Percentiles rank a stretch among this genome's conserved stretches.
Evolutionary conservation across 129 eudicot genomes (phyloP).

Genomic region (Artemisia argyi): DNA sequence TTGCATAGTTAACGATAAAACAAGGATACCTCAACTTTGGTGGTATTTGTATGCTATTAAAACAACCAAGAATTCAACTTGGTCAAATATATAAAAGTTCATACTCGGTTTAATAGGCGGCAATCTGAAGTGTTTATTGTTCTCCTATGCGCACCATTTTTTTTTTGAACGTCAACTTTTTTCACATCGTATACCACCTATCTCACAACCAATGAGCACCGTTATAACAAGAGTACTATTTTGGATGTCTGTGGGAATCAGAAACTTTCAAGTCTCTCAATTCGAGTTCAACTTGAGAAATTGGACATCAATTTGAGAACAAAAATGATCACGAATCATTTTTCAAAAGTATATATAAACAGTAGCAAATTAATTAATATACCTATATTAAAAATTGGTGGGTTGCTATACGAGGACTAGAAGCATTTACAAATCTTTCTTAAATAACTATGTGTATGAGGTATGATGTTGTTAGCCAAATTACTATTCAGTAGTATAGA

Average conservation of each 20-base stretch:
- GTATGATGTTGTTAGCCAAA: background rate
- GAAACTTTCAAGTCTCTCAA: background rate
- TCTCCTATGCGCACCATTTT: background rate
- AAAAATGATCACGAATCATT: background rate
- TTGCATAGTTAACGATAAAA: background rate
- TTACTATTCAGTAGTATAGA: background rate
- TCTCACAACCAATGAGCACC: background rate
- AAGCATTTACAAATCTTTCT: too few species aligned
- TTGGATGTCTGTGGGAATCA: background rate
- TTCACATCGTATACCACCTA: too few species aligned
- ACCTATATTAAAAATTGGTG: background rate
- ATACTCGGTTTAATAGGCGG: background rate
- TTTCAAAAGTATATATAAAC: slow-evolving; percentile 2
- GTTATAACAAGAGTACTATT: background rate
- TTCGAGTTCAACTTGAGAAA: background rate
- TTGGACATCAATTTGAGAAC: background rate
- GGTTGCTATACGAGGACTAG: slow-evolving; percentile 1
- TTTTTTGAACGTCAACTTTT: too few species aligned
- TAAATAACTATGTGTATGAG: too few species aligned
- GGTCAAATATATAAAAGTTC: background rate
- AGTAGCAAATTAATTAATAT: background rate
- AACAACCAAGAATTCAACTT: background rate
- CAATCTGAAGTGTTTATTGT: background rate
- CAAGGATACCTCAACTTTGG: slow-evolving; percentile 1
- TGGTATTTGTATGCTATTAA: slow-evolving; percentile 3